Conservation (phyloP, 2,329 filamentous ascomycete species). For the Colletotrichum sp. region DNA sequence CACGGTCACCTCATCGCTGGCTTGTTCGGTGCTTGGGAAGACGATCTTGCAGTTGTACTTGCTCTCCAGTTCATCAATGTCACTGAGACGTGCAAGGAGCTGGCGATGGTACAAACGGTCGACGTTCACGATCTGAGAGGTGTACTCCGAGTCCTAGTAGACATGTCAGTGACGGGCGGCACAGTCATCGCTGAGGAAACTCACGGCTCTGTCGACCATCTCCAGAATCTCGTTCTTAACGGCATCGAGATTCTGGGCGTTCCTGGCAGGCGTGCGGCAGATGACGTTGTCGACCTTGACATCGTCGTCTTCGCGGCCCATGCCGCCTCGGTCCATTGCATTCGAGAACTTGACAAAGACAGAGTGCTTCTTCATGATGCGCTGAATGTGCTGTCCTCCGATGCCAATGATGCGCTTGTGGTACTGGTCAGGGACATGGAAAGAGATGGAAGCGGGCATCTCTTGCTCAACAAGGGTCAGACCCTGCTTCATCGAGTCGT, state of each 20-base stretch:
- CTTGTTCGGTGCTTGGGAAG: slow-evolving; percentile 96
- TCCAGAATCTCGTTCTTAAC: slow-evolving; percentile 99
- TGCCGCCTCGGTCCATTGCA: slow-evolving; percentile 92
- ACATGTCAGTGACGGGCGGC: not conserved
- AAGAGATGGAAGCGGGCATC: slow-evolving; percentile 98
- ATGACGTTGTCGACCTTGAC: slow-evolving; percentile 99
- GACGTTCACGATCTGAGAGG: slow-evolving; percentile 90
- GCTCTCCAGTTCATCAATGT: slow-evolving; percentile 95
- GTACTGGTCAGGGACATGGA: slow-evolving; percentile 98
- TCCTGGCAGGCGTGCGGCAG: slow-evolving; percentile 94
- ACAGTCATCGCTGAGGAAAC: slow-evolving; percentile 34
- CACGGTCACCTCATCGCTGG: slow-evolving; percentile 93
- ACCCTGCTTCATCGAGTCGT: slow-evolving; percentile 93
- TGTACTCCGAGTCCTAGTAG: slow-evolving; percentile 87
- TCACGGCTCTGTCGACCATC: slow-evolving; percentile 93
- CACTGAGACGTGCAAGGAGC: slow-evolving; percentile 83
- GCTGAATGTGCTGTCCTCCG: slow-evolving; percentile 96
- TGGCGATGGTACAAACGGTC: slow-evolving; percentile 96
- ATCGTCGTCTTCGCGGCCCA: slow-evolving; percentile 95
- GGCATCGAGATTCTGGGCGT: slow-evolving; percentile 93
- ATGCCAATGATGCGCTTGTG: slow-evolving; percentile 99
- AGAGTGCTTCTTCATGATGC: slow-evolving; percentile 99
- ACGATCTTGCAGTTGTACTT: slow-evolving; percentile 99
- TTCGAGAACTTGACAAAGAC: slow-evolving; percentile 99
- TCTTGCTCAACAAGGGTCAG: slow-evolving; percentile 95